Conservation (phyloP, 805 yeast genomes). For the Pichia ethanolica region DNA sequence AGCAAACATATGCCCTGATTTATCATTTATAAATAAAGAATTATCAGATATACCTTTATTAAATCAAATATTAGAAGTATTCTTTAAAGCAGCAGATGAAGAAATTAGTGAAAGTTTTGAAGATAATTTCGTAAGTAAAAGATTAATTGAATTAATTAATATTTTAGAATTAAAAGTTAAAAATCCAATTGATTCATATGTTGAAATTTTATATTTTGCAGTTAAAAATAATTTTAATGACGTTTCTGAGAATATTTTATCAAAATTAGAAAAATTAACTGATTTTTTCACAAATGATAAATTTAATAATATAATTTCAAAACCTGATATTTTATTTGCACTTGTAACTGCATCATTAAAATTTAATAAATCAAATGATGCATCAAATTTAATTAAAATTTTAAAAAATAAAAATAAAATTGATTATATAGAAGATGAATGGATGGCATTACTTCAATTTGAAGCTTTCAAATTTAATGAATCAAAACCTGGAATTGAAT, state of each 20-base stretch:
- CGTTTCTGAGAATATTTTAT: slow-evolving; percentile 16
- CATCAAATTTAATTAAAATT: slow-evolving; percentile 14
- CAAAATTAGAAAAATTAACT: slow-evolving; percentile 15
- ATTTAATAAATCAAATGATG: slow-evolving; percentile 14
- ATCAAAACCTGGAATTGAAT: slow-evolving; percentile 20
- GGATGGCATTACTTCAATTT: slow-evolving; percentile 21
- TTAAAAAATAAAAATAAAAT: slow-evolving; percentile 9
- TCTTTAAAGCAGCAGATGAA: slow-evolving; percentile 24
- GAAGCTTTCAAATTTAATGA: slow-evolving; percentile 13
- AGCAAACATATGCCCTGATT: slow-evolving; percentile 14
- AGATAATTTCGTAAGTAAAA: slow-evolving; percentile 19
- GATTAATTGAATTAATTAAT: slow-evolving; percentile 14
- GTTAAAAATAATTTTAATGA: slow-evolving; percentile 22
- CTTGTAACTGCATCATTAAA: slow-evolving; percentile 21
- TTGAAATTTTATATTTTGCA: slow-evolving; percentile 26
- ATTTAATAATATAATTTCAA: slow-evolving; percentile 9
- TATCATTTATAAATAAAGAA: slow-evolving; percentile 2
- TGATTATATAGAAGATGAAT: slow-evolving; percentile 17
- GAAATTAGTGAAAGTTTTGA: slow-evolving; percentile 23
- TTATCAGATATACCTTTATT: slow-evolving; percentile 1
- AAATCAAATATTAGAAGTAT: slow-evolving; percentile 14
- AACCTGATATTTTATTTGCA: slow-evolving; percentile 23
- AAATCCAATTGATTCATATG: slow-evolving; percentile 19
- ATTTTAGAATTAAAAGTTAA: slow-evolving; percentile 14
- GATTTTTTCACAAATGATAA: slow-evolving; percentile 14